Evolutionary conservation across 2,329 filamentous ascomycete species (phyloP).

Genomic region (Mycosphaerella arachidis): DNA sequence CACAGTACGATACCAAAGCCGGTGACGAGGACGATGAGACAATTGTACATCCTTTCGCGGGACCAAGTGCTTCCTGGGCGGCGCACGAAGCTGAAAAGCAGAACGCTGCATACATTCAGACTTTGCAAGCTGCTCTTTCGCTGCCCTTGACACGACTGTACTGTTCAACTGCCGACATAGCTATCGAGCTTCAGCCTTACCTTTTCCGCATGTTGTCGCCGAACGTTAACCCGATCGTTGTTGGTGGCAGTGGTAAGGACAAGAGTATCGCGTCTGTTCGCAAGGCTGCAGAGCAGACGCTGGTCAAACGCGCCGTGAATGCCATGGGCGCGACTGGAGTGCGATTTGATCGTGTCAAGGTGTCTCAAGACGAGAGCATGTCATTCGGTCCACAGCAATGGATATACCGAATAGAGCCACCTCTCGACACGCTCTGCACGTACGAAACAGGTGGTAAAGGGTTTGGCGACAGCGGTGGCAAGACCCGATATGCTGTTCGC

Average conservation of each 20-base stretch:
- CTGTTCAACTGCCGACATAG: slow-evolving; percentile 70
- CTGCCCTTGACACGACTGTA: slow-evolving; percentile 71
- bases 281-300: slow-evolving; percentile 74
- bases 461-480: slow-evolving; percentile 51
- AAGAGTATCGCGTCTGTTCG: slow-evolving; percentile 67
- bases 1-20: slow-evolving; percentile 39
- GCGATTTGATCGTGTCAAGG: slow-evolving; percentile 70
- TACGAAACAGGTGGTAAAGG: slow-evolving; percentile 64
- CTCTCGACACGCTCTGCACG: slow-evolving; percentile 70
- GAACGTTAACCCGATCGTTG: slow-evolving; percentile 83
- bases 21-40: slow-evolving; percentile 36
- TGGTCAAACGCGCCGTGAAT: slow-evolving; percentile 74
- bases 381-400: slow-evolving; percentile 43
- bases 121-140: slow-evolving; percentile 67
- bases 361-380: slow-evolving; percentile 58
- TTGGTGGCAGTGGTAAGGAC: slow-evolving; percentile 49
- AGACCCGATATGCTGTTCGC: slow-evolving; percentile 83
- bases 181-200: slow-evolving; percentile 79
- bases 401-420: slow-evolving; percentile 92
- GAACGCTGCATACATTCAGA: slow-evolving; percentile 68
- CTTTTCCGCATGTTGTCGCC: slow-evolving; percentile 79
- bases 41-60: slow-evolving; percentile 64
- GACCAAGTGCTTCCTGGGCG: slow-evolving; percentile 73
- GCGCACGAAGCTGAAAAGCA: slow-evolving; percentile 77
- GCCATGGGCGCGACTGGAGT: slow-evolving; percentile 81